phyloP scores from a whole-genome alignment of 768 basidiomycete genomes.

The Calocybe gangraenosa region DNA sequence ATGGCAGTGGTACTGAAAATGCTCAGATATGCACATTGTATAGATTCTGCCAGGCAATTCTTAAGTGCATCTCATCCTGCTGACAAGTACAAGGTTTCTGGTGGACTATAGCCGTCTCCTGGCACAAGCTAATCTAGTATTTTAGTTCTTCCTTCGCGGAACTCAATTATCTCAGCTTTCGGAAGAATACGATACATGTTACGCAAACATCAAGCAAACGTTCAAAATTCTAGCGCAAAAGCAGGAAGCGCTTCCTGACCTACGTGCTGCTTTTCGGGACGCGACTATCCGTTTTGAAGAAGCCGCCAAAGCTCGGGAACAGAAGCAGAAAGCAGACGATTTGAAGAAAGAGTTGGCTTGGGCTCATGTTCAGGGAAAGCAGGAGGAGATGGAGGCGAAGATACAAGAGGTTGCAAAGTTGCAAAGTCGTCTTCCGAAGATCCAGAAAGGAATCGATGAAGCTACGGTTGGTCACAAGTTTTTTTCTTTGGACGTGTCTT shows the following conservation, averaged over 20 bases:
- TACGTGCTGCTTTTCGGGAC: conserved; percentile 54
- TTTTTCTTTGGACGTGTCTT: too few species aligned
- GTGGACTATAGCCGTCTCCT: background rate
- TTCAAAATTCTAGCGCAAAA: conserved; percentile 64
- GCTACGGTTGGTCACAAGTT: conserved; percentile 27
- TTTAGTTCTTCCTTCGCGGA: conserved; percentile 89
- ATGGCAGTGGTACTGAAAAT: conserved; percentile 13
- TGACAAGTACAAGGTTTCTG: conserved; percentile 82
- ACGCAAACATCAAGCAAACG: conserved; percentile 69
- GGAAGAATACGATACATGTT: conserved; percentile 79
- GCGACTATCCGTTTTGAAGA: conserved; percentile 62
- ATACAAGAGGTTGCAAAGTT: conserved; percentile 31
- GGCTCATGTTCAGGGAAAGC: conserved; percentile 75
- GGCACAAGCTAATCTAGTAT: conserved; percentile 1
- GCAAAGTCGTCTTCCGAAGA: conserved; percentile 31
- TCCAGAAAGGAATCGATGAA: conserved; percentile 27
- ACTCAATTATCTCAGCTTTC: conserved; percentile 87
- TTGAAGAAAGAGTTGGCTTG: conserved; percentile 83
- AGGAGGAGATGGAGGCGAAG: conserved; percentile 46
- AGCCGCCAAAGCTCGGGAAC: conserved; percentile 69
- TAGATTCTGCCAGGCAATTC: conserved; percentile 76
- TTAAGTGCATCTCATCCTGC: conserved; percentile 73
- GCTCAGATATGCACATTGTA: background rate
- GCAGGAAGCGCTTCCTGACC: conserved; percentile 73
- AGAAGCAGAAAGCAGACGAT: conserved; percentile 61